Base-by-base conservation (phyloP, 805 yeast species). In the Candida multigemmis region DNA sequence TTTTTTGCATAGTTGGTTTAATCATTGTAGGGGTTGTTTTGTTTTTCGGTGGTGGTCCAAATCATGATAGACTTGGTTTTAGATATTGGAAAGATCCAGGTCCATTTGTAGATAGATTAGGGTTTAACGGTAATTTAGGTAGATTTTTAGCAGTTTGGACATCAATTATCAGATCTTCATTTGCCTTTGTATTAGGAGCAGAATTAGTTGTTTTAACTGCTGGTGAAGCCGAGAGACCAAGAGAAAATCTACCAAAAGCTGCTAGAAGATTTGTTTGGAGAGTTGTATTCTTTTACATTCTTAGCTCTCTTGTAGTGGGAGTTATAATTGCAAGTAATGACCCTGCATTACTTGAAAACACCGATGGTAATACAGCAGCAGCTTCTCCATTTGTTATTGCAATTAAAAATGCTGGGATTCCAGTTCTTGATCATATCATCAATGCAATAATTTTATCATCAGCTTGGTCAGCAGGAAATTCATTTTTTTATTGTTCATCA, bases 171-270 rank as follows among this genome's bases (percentile, higher is more conserved):
- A 72, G 70, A 39, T 71, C 76, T 23, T 80, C 71, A 9, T 74
- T 72, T 39, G 68, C 78, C 6, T 74, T 73, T 43, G 65, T 74
- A 33, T 56, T 70, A 21, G 44, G 74, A 19, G 79, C 80, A 13
- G 82, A 75, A 53, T 58, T 77, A 40, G 62, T 77, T 26, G 74
- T 83, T 7, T 73, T 87, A 10, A 93, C 94, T 1, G 84, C 79
- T 43, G 58, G 36, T 24, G 66, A 60, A 36, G 48, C 55, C 16
- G 36, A 48, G 16, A 48, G 48, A 22, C 63, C 66, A 13, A 44
- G 65, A 26, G 37, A 46, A 18, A 51, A 53, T 21, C 42, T 58
- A 24, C 72, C 78, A 12, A 73, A 71, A 46, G 82, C 83, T 15
- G 65, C 80, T 18, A 63, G 56, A 23, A 63, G 77, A 38, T 73